phyloP scores from a whole-genome alignment of 495 filamentous ascomycete species.

The Penicillium flavigenum region DNA sequence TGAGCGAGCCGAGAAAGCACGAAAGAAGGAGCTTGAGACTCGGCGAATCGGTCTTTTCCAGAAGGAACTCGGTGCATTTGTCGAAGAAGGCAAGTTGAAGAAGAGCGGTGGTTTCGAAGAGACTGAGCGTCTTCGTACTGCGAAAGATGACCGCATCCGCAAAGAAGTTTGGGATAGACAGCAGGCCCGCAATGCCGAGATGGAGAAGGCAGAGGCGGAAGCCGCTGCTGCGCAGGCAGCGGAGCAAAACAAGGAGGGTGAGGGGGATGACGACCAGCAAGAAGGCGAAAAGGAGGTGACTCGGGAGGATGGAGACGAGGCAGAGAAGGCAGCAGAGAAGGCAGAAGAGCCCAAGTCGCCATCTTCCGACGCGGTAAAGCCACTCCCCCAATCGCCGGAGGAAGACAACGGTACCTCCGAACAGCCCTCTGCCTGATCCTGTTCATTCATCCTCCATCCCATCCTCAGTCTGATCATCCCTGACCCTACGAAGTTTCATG shows the following conservation, averaged over 20 bases:
- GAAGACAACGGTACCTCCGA: not conserved
- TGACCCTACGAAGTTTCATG: not conserved
- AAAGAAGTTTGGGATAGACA: slow-evolving; percentile 80
- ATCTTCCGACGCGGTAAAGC: slow-evolving; percentile 10
- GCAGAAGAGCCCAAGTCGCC: slow-evolving; percentile 10
- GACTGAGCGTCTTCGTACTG: slow-evolving; percentile 77
- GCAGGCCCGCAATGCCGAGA: slow-evolving; percentile 49
- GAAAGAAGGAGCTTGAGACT: slow-evolving; percentile 82
- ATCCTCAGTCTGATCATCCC: not conserved
- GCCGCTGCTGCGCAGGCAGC: slow-evolving; percentile 24
- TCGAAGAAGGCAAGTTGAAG: slow-evolving; percentile 89
- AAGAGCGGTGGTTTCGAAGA: slow-evolving; percentile 95
- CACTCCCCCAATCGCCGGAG: not conserved
- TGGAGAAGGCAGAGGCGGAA: slow-evolving; percentile 36
- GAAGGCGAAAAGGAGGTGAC: slow-evolving; percentile 5
- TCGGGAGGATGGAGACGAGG: slow-evolving; percentile 10
- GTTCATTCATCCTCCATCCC: too few relatives aligned
- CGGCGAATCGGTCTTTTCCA: slow-evolving; percentile 76
- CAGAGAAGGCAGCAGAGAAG: not conserved
- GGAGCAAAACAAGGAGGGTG: slow-evolving; percentile 20
- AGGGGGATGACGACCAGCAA: slow-evolving; percentile 6
- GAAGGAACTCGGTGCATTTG: slow-evolving; percentile 84
- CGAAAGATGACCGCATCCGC: slow-evolving; percentile 83
- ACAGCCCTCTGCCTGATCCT: not conserved
- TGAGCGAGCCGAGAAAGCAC: slow-evolving; percentile 84